Conservation (phyloP, 2,329 filamentous ascomycete genomes). For the Fusarium sp. region DNA sequence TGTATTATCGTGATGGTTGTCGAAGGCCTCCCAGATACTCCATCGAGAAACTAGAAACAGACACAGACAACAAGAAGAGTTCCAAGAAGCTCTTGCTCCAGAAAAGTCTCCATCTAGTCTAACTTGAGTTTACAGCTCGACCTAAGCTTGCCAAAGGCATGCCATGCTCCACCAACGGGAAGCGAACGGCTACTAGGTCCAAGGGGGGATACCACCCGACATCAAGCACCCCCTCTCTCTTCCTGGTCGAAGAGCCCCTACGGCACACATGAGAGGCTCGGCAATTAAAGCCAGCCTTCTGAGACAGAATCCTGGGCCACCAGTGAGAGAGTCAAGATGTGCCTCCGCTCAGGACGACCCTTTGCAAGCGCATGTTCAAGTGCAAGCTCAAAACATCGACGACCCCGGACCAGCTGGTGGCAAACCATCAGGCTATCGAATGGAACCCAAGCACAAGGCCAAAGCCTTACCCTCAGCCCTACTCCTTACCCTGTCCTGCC, state of each 20-base stretch:
- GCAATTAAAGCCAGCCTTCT: constrained; percentile 34
- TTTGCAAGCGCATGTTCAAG: constrained; percentile 32
- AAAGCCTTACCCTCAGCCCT: constrained; percentile 42
- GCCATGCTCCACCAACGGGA: constrained; percentile 39
- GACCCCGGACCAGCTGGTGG: constrained; percentile 43
- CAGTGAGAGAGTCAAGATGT: constrained; percentile 26
- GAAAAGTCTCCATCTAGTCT: constrained; percentile 35
- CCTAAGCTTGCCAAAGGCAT: constrained; percentile 31
- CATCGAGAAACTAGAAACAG: constrained; percentile 26
- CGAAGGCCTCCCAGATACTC: constrained; percentile 42
- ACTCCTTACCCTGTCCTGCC: constrained; percentile 27
- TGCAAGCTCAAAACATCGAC: constrained; percentile 35
- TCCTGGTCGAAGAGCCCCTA: constrained; percentile 16
- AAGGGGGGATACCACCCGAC: constrained; percentile 28
- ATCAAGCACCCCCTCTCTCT: constrained; percentile 22
- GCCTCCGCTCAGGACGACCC: constrained; percentile 40
- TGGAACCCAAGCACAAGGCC: constrained; percentile 28
- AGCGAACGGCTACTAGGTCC: constrained; percentile 42
- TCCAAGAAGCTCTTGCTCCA: constrained; percentile 31
- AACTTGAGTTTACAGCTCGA: constrained; percentile 6
- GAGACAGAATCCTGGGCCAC: constrained; percentile 27
- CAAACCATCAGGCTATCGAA: constrained; percentile 34
- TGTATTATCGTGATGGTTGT: constrained; percentile 37
- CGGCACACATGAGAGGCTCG: constrained; percentile 32
- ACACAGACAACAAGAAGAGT: constrained; percentile 3